Base-by-base conservation (phyloP, 2,329 filamentous ascomycete genomes). In the Stemphylium lycopersici region DNA sequence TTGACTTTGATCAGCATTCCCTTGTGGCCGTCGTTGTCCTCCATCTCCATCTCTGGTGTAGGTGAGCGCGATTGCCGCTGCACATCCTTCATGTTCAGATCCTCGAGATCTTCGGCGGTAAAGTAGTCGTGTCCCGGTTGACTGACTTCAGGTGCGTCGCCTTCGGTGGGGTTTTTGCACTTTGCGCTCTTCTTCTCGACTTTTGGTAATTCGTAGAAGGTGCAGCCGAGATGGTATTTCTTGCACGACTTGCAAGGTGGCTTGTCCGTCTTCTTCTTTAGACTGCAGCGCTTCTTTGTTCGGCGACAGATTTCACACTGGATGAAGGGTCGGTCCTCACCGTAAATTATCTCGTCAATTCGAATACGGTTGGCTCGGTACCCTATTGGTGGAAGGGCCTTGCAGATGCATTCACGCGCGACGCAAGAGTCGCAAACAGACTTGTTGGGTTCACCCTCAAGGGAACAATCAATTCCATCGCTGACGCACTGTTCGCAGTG, bases 191-290 rank as follows among this genome's bases (percentile, higher is more conserved):
- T 61, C 16, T 57, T 56, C 45, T 61, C 61, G 8, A 16, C 12
- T 6, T 29, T 64, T 43, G 59, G 49, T 1, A 65, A 24, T 7
- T 67, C 63, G 29, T 63, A 61, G 48, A 76, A 76, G 0, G 61
- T 71, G 48, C 73, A 76, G 4, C 61, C 63, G 3, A 67, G 56
- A 8, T 58, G 55, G 6, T 58, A 37, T 33, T 67, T 65, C 32
- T 61, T 59, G 57, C 73, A 76, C 3, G 57, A 44, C 13, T 64
- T 73, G 61, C 74, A 76, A 2, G 74, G 73, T 0, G 70, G 68
- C 22, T 62, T 63, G 22, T 68, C 61, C 0, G 36, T 43, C 48
- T 65, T 72, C 24, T 48, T 59, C 34, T 69, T 74, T 1, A 75
- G 48, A 6, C 69, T 73, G 47, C 74, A 77, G 13, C 56, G 52